Percentiles rank a stretch among this genome's conserved stretches.
phyloP scores from a whole-genome alignment of 306 rosid genomes.

The Ammopiptanthus mongolicus region DNA sequence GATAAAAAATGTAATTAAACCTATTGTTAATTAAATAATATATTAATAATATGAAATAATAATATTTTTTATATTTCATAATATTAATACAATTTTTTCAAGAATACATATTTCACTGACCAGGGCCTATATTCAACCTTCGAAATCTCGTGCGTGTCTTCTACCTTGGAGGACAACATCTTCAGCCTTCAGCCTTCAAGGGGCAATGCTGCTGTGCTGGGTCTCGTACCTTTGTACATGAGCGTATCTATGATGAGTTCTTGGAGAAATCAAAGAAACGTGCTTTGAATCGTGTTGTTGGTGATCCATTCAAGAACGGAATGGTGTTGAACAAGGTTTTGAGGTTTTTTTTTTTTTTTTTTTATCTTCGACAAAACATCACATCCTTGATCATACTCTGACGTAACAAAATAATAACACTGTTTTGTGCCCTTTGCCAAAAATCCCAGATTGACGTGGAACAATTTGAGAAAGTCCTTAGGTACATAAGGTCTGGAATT shows the following conservation, averaged over 20 bases:
- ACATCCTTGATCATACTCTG: neutral
- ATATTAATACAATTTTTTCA: too few species aligned
- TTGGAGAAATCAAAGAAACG: conserved; percentile 80
- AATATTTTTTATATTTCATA: too few species aligned
- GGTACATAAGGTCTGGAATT: conserved; percentile 70
- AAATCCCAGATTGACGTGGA: conserved; percentile 59
- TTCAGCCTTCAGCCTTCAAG: too few species aligned
- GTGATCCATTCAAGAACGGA: conserved; percentile 91
- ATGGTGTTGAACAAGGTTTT: conserved; percentile 96
- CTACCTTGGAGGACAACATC: too few species aligned
- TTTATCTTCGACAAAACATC: neutral
- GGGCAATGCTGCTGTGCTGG: conserved; percentile 99
- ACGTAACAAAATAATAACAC: neutral
- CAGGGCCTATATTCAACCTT: too few species aligned
- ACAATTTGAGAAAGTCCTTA: conserved; percentile 75
- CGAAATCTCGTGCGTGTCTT: too few species aligned
- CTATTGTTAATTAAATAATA: too few species aligned
- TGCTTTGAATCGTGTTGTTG: conserved; percentile 74
- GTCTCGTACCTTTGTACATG: conserved; percentile 90
- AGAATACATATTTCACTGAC: too few species aligned
- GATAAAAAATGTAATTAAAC: too few species aligned
- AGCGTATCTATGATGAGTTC: conserved; percentile 82
- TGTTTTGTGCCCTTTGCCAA: neutral
- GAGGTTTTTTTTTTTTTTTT: conserved; percentile 67
- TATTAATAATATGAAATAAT: too few species aligned